Percentiles rank a stretch among this genome's conserved stretches.
These are phyloP conservation scores for Pseudozyma hubeiensis DNA, from an alignment of 1,284 basidiomycete genomes.

Conservation along the genomic window DNA sequence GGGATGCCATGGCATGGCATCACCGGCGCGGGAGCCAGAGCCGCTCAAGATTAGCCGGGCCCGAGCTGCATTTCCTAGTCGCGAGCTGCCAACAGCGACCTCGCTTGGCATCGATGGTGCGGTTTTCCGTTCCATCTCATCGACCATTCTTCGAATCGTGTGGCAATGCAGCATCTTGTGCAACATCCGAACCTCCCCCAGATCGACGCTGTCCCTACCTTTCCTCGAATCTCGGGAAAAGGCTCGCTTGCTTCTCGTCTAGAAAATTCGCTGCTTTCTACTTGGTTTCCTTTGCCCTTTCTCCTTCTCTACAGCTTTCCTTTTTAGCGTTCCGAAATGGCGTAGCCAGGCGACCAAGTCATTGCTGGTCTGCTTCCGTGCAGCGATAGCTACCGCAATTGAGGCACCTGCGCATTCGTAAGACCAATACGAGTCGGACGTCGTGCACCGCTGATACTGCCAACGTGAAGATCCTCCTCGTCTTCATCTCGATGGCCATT, in stretches of 20 bases:
- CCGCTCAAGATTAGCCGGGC: no score
- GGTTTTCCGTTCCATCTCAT: no score
- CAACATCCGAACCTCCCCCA: conserved; percentile 1
- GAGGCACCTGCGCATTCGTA: no score
- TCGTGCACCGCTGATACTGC: no score
- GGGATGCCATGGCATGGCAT: no score
- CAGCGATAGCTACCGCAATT: background rate
- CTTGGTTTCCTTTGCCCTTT: background rate
- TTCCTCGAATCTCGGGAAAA: background rate
- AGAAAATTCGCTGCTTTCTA: background rate
- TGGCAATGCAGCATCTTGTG: background rate
- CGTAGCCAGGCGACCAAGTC: background rate
- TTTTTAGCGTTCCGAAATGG: background rate
- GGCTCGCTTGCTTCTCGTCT: conserved; percentile 6
- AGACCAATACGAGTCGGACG: no score
- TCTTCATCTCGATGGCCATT: background rate
- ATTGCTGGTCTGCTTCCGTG: background rate
- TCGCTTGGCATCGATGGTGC: no score
- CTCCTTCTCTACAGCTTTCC: background rate
- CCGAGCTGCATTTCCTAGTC: no score
- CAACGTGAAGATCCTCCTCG: background rate
- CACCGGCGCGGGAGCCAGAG: no score
- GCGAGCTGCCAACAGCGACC: no score
- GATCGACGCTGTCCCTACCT: conserved; percentile 4
- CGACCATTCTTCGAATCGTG: no score